phyloP scores from a whole-genome alignment of 2,329 filamentous ascomycete genomes.

The Pestalotiopsis sp. region DNA sequence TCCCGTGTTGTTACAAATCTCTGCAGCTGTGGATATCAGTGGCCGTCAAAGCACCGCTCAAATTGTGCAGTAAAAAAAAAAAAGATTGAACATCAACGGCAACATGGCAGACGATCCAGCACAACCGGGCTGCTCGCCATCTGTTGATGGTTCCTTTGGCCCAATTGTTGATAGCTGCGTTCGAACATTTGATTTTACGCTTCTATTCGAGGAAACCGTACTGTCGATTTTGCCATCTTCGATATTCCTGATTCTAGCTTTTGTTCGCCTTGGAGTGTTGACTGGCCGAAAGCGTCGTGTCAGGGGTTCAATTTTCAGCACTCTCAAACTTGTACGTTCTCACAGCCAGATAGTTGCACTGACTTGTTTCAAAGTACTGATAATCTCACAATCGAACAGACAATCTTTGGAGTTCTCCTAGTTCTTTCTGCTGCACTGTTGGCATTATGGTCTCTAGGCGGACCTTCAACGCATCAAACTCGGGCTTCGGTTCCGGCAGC shows the following conservation, averaged over 20 bases:
- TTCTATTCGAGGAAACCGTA: conserved; percentile 29
- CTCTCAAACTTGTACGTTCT: conserved; percentile 10
- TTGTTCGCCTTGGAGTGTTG: conserved; percentile 14
- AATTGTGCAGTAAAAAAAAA: background rate
- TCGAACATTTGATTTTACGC: conserved; percentile 27
- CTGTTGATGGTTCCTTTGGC: conserved; percentile 12
- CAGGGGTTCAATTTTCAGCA: background rate
- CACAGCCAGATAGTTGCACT: background rate
- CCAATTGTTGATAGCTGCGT: conserved; percentile 12
- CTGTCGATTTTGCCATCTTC: conserved; percentile 26
- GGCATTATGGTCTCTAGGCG: conserved; percentile 12
- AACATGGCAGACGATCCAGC: background rate
- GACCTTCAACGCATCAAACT: conserved; percentile 2
- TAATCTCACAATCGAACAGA: background rate
- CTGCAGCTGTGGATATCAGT: background rate
- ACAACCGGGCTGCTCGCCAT: background rate
- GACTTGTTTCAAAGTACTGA: background rate
- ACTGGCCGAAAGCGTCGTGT: conserved; percentile 2
- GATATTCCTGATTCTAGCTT: conserved; percentile 21
- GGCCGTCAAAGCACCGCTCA: background rate
- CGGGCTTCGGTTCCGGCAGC: conserved; percentile 18
- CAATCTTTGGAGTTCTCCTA: conserved; percentile 4
- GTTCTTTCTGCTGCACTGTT: background rate
- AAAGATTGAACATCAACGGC: background rate
- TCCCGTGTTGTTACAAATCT: background rate